Evolutionary conservation across 192 early-diverging fungal genomes (phyloP), one percentile per base, ranked within the genome.

Genomic region (Chytriomyces hyalinus): DNA sequence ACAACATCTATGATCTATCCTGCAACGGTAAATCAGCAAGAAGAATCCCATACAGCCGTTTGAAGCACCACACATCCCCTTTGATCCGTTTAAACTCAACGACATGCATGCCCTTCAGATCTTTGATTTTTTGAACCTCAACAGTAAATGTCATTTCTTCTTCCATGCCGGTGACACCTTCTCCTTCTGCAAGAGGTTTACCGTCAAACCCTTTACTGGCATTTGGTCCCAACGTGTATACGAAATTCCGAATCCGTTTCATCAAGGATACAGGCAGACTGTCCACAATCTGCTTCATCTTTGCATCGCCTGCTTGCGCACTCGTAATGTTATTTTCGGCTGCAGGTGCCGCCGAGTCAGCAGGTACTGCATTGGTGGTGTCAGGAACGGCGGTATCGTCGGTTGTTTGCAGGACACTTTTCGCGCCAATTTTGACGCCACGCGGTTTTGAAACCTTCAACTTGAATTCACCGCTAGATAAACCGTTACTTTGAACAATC

Each of bases 51-150:
- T 79, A 79, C 45, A 79, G 53, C 43, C 78, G 71, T 47, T 79
- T 79, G 78, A 79, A 79, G 7, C 61, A 73, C 78, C 78, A 79
- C 10, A 79, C 49, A 60, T 79, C 78, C 2, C 78, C 78, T 51
- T 67, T 72, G 17, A 66, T 20, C 36, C 78, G n/a, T 6, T 57
- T 50, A 44, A 79, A 79, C 24, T 79, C 78, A 7, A 79, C 78
- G 7, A 85, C 83, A 78, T 73, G 78, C 17, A 84, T 69, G 7
- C 85, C 84, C 13, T 73, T 78, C 46, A 97, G 78, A 74, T 98
- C 96, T 86, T 94, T 93, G 81, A 98, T 92, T 71, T 88, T 88
- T 80, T 95, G 94, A 60, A 98, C 78, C 87, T 96, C 95, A 24
- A 98, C 90, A 17, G 89, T 89, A 80, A 97, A 91, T 46, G 92